Conservation (phyloP, 2,329 filamentous ascomycete genomes). For the Epichloe typhina region DNA sequence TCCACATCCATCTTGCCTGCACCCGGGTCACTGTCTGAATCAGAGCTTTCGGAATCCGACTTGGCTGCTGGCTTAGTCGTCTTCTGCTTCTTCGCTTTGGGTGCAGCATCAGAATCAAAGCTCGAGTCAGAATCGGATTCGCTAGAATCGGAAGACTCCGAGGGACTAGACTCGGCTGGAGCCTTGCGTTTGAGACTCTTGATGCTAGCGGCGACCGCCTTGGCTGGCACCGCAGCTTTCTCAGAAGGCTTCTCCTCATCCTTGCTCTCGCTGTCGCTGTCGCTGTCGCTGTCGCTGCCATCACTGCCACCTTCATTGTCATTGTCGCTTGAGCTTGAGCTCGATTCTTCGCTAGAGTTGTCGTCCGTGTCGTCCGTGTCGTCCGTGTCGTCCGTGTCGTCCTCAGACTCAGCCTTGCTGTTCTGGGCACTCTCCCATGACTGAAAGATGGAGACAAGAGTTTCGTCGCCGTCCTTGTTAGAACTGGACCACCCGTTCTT, state of each 20-base stretch:
- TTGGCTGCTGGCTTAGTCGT: slow-evolving; percentile 15
- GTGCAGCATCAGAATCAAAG: slow-evolving; percentile 34
- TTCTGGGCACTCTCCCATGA: slow-evolving; percentile 30
- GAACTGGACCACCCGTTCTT: slow-evolving; percentile 33
- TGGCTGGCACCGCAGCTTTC: slow-evolving; percentile 11
- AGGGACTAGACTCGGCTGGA: slow-evolving; percentile 15
- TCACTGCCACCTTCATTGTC: slow-evolving; percentile 14
- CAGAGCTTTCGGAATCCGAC: slow-evolving; percentile 7
- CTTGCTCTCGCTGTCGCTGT: neutral
- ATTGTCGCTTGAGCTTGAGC: slow-evolving; percentile 19
- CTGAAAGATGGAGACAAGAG: slow-evolving; percentile 37
- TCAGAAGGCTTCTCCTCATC: slow-evolving; percentile 5
- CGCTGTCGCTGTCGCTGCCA: slow-evolving; percentile 6
- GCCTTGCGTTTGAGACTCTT: slow-evolving; percentile 29
- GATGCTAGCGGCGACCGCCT: slow-evolving; percentile 8
- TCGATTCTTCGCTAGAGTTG: slow-evolving; percentile 18
- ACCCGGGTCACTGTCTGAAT: slow-evolving; percentile 7
- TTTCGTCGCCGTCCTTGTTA: slow-evolving; percentile 16
- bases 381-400: slow-evolving; percentile 14
- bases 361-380: too few relatives aligned
- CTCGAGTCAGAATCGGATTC: slow-evolving; percentile 25
- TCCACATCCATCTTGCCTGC: slow-evolving; percentile 9
- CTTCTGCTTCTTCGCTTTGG: slow-evolving; percentile 39
- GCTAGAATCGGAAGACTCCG: slow-evolving; percentile 13
- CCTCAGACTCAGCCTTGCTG: slow-evolving; percentile 11